These are phyloP conservation scores for Spizellomyces punctatus DNA, from an alignment of 192 early-diverging fungal genomes.

Conservation along the genomic window DNA sequence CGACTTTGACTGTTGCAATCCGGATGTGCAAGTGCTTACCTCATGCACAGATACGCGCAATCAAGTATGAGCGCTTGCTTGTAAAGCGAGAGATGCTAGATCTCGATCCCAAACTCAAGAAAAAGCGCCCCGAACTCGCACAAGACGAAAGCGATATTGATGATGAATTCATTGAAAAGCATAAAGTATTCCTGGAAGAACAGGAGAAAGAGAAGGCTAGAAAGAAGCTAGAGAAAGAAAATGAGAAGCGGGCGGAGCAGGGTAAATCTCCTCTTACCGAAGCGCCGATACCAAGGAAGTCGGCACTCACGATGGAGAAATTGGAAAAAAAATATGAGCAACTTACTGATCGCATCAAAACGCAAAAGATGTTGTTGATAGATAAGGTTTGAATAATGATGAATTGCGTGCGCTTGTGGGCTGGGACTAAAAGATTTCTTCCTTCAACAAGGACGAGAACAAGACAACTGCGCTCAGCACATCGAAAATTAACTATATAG, in stretches of 20 bases:
- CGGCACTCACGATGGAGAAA: constrained; percentile 60
- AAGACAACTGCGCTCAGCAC: constrained; percentile 95
- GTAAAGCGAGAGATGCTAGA: constrained; percentile 69
- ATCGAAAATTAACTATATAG: constrained; percentile 98
- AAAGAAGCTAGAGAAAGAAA: constrained; percentile 75
- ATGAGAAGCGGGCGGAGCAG: constrained; percentile 68
- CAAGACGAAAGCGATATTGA: constrained; percentile 77
- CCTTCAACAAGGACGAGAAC: constrained; percentile 77
- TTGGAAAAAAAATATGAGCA: constrained; percentile 72
- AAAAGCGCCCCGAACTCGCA: constrained; percentile 68
- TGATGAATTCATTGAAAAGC: constrained; percentile 70
- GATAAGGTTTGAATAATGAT: constrained; percentile 70
- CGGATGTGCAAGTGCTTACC: background rate
- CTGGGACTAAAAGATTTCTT: background rate
- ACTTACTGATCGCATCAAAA: constrained; percentile 71
- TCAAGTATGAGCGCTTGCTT: constrained; percentile 85
- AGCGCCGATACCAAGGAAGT: constrained; percentile 52
- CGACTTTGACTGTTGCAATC: background rate
- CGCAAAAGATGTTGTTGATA: constrained; percentile 70
- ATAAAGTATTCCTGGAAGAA: constrained; percentile 62
- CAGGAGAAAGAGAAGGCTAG: constrained; percentile 72
- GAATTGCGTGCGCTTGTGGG: background rate
- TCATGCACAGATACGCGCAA: constrained; percentile 55
- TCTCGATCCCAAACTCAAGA: constrained; percentile 75
- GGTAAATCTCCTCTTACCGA: constrained; percentile 38